Evolutionary conservation across 1,139 yeast genomes (phyloP).

Genomic region (Diutina sp.): DNA sequence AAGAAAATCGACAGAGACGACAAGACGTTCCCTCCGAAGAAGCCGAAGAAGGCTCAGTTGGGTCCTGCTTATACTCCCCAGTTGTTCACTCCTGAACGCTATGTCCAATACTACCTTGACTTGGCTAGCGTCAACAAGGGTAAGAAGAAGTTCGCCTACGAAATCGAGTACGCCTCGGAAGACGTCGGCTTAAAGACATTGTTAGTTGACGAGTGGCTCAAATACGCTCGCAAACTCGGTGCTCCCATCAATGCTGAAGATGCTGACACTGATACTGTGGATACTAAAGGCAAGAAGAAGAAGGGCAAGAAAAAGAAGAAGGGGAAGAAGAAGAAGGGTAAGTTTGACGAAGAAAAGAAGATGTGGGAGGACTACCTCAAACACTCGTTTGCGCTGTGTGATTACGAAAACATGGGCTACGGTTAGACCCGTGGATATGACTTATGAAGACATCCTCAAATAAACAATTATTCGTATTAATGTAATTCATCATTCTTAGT

Average conservation of each 20-base stretch:
- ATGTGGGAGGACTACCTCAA: constrained; percentile 33
- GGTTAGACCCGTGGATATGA: constrained; percentile 8
- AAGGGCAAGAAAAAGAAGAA: constrained; percentile 6
- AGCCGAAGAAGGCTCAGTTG: constrained; percentile 37
- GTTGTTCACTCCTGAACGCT: constrained; percentile 57
- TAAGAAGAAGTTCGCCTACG: constrained; percentile 36
- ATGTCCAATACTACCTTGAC: constrained; percentile 63
- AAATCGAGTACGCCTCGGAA: constrained; percentile 60
- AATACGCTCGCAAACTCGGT: constrained; percentile 42
- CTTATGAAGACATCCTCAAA: not conserved
- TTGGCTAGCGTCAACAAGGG: constrained; percentile 37
- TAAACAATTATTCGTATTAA: not conserved
- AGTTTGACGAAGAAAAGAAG: constrained; percentile 11
- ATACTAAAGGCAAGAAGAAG: constrained; percentile 7
- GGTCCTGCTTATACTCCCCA: constrained; percentile 75
- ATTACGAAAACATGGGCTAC: constrained; percentile 39
- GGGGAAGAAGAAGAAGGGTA: constrained; percentile 4
- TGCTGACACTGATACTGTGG: constrained; percentile 2
- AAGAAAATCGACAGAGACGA: constrained; percentile 31
- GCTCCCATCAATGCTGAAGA: constrained; percentile 12
- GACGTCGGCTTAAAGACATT: constrained; percentile 42
- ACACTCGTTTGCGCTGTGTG: constrained; percentile 51
- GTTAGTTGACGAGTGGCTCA: constrained; percentile 48
- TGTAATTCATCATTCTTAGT: not conserved
- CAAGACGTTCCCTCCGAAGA: constrained; percentile 53